Base-by-base conservation (phyloP, 2,329 filamentous ascomycete genomes). In the Tolypocladium cylindrosporum region DNA sequence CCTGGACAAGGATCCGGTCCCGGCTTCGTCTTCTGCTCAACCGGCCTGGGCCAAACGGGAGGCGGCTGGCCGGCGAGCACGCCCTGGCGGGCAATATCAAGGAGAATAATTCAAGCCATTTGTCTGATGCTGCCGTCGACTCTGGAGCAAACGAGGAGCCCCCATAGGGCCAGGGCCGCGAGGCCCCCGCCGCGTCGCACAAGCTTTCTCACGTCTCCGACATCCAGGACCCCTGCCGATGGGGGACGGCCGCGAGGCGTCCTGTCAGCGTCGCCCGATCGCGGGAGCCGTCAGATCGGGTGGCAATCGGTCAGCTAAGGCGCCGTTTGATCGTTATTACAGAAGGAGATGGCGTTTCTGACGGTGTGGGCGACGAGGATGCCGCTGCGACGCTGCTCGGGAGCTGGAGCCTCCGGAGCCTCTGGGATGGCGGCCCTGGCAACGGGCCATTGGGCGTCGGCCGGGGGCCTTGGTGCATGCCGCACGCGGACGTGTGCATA, bases 261-360 rank as follows among this genome's bases (percentile, higher is more conserved):
- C 58, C 58, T 55, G 43, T 57, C 55, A 59, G n/a, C 36, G 55
- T n/a, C 16, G 11, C 19, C 31, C 55, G 59, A 61, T 61, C 57
- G 39, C 43, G 21, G 39, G 31, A n/a, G n/a, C 59, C 43, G 57
- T 59, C 57, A 55, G 55, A 61, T 57, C 57, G 48, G 48, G 48
- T 37, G 59, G 51, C 8, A 34, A 61, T 61, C 57, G 59, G 40
- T 57, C 59, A 60, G 45, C 19, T 51, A 21, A 19, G 31, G 48
- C 31, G 31, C 31, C 31, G 53, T 42, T 34, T 40, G 37, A 40
- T 55, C 40, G 37, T 41, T 55, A 40, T 39, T 41, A 40, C 37
- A 41, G 36, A 27, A 24, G 2, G 8, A 27, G n/a, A 27, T 41
- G 37, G 37, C 40, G 37, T 55, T 40, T 27, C 21, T 55, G 41